Percentiles rank a stretch among this genome's conserved stretches.
Evolutionary conservation across 768 basidiomycete species (phyloP).

Genomic region (Russula emetica): DNA sequence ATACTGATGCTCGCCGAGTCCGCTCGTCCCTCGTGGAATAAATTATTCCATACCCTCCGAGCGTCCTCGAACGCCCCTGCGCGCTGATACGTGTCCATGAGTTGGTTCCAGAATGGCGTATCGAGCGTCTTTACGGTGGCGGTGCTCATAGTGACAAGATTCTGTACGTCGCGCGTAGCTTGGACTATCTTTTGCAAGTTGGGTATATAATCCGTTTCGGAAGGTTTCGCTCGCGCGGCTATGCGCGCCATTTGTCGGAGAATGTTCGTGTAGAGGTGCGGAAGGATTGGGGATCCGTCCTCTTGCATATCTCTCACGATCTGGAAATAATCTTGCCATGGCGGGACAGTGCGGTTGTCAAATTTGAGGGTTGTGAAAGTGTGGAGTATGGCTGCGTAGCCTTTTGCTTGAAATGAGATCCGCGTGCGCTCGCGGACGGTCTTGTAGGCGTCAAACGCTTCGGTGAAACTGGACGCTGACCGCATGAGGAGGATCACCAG

Average conservation of each 20-base stretch:
- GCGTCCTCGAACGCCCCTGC: slow-evolving; percentile 66
- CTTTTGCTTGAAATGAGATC: slow-evolving; percentile 48
- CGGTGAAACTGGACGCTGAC: slow-evolving; percentile 46
- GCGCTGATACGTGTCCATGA: slow-evolving; percentile 89
- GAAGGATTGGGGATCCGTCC: slow-evolving; percentile 53
- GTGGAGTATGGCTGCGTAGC: slow-evolving; percentile 60
- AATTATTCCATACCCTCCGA: slow-evolving; percentile 74
- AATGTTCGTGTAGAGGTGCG: slow-evolving; percentile 63
- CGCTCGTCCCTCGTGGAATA: slow-evolving; percentile 55
- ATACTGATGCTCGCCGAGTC: slow-evolving; percentile 70
- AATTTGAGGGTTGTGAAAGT: slow-evolving; percentile 59
- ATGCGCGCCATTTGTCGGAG: slow-evolving; percentile 51
- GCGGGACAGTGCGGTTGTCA: slow-evolving; percentile 33
- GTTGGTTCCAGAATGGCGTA: slow-evolving; percentile 52
- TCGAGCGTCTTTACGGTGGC: slow-evolving; percentile 64
- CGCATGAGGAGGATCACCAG: slow-evolving; percentile 66
- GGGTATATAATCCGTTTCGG: slow-evolving; percentile 26
- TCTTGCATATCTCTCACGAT: slow-evolving; percentile 78
- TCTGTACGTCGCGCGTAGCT: slow-evolving; percentile 63
- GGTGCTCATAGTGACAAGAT: slow-evolving; percentile 72
- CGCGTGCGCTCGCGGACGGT: slow-evolving; percentile 34
- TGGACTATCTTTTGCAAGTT: slow-evolving; percentile 39
- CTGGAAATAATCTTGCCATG: slow-evolving; percentile 56
- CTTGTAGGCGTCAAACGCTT: slow-evolving; percentile 62
- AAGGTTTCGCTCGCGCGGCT: slow-evolving; percentile 33